phyloP scores from a whole-genome alignment of 345 rosid genomes.

The Eucalyptus viminalis region DNA sequence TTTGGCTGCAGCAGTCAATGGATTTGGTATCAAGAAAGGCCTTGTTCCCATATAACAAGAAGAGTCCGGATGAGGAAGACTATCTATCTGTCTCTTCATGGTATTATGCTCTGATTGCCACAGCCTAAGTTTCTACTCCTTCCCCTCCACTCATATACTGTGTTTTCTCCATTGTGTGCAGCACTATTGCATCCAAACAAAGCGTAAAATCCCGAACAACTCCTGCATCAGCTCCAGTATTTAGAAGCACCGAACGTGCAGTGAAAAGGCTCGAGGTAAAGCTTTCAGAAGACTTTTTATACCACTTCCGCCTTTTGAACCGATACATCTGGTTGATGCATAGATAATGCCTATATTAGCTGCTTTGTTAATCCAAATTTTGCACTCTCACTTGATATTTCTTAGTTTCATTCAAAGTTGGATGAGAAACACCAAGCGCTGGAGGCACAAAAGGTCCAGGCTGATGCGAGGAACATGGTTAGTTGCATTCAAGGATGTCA shows the following conservation, averaged over 20 bases:
- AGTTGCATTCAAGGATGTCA: background rate
- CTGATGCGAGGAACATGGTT: constrained; percentile 73
- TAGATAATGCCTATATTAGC: background rate
- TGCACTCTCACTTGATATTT: background rate
- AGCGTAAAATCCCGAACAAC: constrained; percentile 23
- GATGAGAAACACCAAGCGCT: constrained; percentile 77
- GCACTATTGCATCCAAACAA: constrained; percentile 47
- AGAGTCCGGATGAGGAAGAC: constrained; percentile 68
- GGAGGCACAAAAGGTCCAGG: constrained; percentile 74
- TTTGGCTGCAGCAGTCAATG: constrained; percentile 10
- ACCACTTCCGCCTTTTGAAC: background rate
- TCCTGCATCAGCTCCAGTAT: constrained; percentile 54
- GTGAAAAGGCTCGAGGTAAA: constrained; percentile 82
- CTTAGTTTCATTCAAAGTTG: constrained; percentile 62
- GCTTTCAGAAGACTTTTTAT: background rate
- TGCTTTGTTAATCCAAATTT: background rate
- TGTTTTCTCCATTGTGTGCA: constrained; percentile 20
- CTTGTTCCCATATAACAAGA: constrained; percentile 54
- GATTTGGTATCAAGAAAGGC: constrained; percentile 40
- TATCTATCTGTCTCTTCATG: constrained; percentile 54
- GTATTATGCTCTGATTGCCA: constrained; percentile 46
- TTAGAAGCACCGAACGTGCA: constrained; percentile 70
- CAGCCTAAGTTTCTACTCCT: background rate
- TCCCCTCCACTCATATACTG: background rate
- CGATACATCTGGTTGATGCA: background rate